phyloP scores from a whole-genome alignment of 1,284 basidiomycete species.

The Ustilago bromivora region DNA sequence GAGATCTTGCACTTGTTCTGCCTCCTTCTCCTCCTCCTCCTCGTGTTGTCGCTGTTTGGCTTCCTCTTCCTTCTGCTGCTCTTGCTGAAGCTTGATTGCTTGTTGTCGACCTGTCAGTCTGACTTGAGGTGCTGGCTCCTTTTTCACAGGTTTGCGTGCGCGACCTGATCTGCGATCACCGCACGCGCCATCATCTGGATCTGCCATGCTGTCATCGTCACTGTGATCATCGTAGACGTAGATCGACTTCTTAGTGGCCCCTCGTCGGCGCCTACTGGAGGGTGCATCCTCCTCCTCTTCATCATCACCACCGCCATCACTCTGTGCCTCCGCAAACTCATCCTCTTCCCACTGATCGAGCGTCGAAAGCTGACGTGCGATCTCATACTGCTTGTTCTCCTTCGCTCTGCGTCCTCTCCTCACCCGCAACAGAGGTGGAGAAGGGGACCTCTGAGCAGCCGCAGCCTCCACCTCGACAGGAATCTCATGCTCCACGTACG shows the following conservation, averaged over 20 bases:
- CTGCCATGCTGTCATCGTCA: constrained; percentile 46
- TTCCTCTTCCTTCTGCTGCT: constrained; percentile 46
- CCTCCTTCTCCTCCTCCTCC: constrained; percentile 7
- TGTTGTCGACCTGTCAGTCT: constrained; percentile 46
- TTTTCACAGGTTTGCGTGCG: constrained; percentile 11
- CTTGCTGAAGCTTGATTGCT: constrained; percentile 43
- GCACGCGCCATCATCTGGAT: constrained; percentile 27
- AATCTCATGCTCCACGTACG: constrained; percentile 40
- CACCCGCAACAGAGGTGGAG: constrained; percentile 19
- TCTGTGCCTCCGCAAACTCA: constrained; percentile 25
- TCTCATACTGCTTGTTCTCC: constrained; percentile 37
- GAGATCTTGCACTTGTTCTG: neutral
- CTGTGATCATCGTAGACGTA: constrained; percentile 45
- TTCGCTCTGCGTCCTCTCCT: constrained; percentile 38
- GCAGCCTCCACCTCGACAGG: constrained; percentile 43
- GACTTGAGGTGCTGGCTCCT: constrained; percentile 29
- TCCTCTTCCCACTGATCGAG: constrained; percentile 43
- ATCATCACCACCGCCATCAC: constrained; percentile 9
- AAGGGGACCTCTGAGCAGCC: constrained; percentile 36
- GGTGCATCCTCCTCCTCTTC: constrained; percentile 22
- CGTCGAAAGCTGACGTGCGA: constrained; percentile 34
- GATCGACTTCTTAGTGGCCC: constrained; percentile 31
- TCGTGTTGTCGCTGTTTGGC: constrained; percentile 24
- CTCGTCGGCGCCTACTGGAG: constrained; percentile 19
- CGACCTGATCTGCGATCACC: constrained; percentile 17